Base-by-base conservation (phyloP, 139 green algal genomes). In the Chlamydomonas urium region DNA sequence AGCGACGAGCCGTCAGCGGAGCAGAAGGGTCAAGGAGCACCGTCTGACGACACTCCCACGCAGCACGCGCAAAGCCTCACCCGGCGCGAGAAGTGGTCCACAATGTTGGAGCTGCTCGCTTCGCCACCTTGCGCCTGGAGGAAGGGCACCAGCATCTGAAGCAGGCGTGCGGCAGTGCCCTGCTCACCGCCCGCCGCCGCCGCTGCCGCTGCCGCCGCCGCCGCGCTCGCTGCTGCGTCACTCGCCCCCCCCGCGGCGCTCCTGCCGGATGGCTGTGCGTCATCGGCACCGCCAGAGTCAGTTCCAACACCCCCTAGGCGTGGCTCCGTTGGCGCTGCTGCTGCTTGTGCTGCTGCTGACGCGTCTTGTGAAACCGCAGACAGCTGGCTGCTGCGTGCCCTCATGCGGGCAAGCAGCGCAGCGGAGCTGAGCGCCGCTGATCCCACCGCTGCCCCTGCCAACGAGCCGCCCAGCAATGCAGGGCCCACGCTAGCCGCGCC, bases 371-470 rank as follows among this genome's bases (percentile, higher is more conserved):
- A 34, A 26, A 1, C 42, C 48, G 31, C 50, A 42, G 33, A 10
- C 48, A 1, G 19, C 8, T 1, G 34, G 32, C 8, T 32, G 38
- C 24, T 34, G 31, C 74, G 65, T 1, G 32, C 50, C 2, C 74
- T 56, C 42, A 84, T 69, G 48, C 69, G 66, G 21, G 28, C 34
- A 47, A 81, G 65, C 59, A 84, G 47, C 24, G 56, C 69, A 10
- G 26, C 66, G 65, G 42, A 50, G 2, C 14, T 35, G 24, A 36
- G 28, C 26, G 34, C 60, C 10, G 2, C 61, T 3, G 4, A n/a
- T n/a, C 26, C 29, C 24, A 14, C 14, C 34, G 26, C 37, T 47
- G 47, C 31, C 33, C 8, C 38, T 42, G 17, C 37, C 53, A 75
- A 23, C 57, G 34, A 6, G 14, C 5, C 34, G 34, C 4, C 5